Evolutionary conservation across 148 eudicot species (phyloP), one percentile per base, ranked within the genome.

Genomic region (Spergularia marina): DNA sequence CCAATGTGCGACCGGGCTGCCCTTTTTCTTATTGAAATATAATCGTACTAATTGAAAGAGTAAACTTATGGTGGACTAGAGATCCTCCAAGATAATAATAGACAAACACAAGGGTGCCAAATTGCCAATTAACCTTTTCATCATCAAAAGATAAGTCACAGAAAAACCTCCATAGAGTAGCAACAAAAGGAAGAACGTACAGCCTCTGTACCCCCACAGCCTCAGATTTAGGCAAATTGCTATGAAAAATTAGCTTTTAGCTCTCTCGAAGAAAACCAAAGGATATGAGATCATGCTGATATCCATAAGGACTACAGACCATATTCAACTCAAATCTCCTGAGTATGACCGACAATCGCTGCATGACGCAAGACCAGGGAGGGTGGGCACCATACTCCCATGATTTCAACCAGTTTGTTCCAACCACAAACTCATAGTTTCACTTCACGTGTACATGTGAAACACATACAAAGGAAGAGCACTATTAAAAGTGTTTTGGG

Each of bases 201-300:
- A 34, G 15, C 47, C 47, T 64, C 47, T 14, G 0, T 40, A 65
- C 40, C 23, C 69, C 47, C 25, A 39, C 52, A 65, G 18, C 52
- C n/a, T 41, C 51, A 65, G 41, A 65, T 41, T 8, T 11, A 39
- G 49, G 15, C 49, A 39, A 30, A 9, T 44, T 30, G 70, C 44
- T 65, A 18, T 65, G 68, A 65, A 65, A 65, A 65, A 14, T 14
- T 40, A 65, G 68, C n/a, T 40, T 39, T 18, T 65, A 36, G 36
- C 36, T 30, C 34, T 30, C 36, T 30, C 36, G 36, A 30, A 30
- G 36, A 30, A 30, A 30, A 39, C 68, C 51, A 65, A 14, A 39
- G 47, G 51, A 15, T 7, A 10, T 65, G 20, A 65, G 23, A 40
- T 65, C 68, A 64, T 36, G 49, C 51, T 17, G 21, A 64, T 7